phyloP scores from a whole-genome alignment of 1,284 basidiomycete genomes.

The Cutaneotrichosporon sp. region DNA sequence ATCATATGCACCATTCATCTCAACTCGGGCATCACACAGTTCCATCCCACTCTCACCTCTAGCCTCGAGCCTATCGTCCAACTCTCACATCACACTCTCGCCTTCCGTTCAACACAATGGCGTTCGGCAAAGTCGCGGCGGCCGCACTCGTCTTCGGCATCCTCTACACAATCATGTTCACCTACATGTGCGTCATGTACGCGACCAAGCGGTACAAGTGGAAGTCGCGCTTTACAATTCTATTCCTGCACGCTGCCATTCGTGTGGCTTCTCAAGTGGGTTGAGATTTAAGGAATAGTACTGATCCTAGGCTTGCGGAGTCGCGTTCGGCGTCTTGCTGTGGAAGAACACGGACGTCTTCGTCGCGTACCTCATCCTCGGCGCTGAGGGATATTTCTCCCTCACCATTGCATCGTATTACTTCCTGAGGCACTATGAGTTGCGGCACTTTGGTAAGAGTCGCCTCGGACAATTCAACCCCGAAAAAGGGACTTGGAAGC shows the following conservation, averaged over 20 bases:
- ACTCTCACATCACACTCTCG: no score
- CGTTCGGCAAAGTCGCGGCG: slow-evolving; percentile 13
- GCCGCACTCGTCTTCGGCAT: slow-evolving; percentile 25
- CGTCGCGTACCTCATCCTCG: slow-evolving; percentile 33
- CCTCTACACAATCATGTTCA: slow-evolving; percentile 18
- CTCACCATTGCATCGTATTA: slow-evolving; percentile 29
- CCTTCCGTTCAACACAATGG: not conserved
- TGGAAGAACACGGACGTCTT: slow-evolving; percentile 26
- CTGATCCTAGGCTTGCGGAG: slow-evolving; percentile 17
- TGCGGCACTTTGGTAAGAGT: slow-evolving; percentile 15
- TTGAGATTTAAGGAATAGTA: not conserved
- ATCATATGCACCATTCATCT: no score
- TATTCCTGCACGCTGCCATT: slow-evolving; percentile 23
- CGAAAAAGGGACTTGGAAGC: not conserved
- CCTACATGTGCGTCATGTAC: slow-evolving; percentile 27
- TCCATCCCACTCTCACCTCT: no score
- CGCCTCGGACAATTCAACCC: slow-evolving; percentile 12
- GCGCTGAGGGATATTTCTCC: slow-evolving; percentile 41
- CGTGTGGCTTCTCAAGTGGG: slow-evolving; percentile 23
- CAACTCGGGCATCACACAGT: no score
- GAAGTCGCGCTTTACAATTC: slow-evolving; percentile 26
- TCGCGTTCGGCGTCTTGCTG: slow-evolving; percentile 22
- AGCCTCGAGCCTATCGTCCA: no score
- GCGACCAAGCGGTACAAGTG: slow-evolving; percentile 20
- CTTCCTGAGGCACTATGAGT: slow-evolving; percentile 25